Evolutionary conservation across 257 asterid genomes (phyloP).

Genomic region (Solanum acaule): DNA sequence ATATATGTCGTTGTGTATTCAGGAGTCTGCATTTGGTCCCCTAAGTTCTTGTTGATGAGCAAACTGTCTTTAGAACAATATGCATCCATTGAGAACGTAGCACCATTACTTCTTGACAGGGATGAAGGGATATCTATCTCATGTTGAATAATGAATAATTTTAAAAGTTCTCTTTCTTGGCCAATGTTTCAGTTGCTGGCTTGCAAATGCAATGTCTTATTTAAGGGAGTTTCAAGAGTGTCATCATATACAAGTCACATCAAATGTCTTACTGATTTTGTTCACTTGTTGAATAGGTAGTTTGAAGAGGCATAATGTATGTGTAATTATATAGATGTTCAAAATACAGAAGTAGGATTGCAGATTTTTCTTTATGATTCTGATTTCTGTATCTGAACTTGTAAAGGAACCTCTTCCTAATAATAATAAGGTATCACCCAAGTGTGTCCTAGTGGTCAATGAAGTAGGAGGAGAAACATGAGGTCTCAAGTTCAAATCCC

Average conservation of each 20-base stretch:
- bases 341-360: background rate
- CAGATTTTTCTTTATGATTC: background rate
- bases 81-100: background rate
- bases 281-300: background rate
- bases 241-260: background rate
- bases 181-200: background rate
- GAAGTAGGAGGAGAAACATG: background rate
- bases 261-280: background rate
- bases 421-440: background rate
- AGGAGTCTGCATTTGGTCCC: background rate
- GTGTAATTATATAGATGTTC: background rate
- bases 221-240: background rate
- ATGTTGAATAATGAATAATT: background rate
- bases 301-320: background rate
- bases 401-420: background rate
- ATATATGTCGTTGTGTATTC: background rate
- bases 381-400: background rate
- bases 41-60: background rate
- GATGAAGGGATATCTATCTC: background rate
- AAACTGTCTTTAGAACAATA: background rate
- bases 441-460: background rate
- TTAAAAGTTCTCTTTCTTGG: background rate
- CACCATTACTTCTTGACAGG: background rate
- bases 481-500: background rate
- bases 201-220: background rate